phyloP scores from a whole-genome alignment of 2,329 filamentous ascomycete species.

The Aspergillus vadensis region DNA sequence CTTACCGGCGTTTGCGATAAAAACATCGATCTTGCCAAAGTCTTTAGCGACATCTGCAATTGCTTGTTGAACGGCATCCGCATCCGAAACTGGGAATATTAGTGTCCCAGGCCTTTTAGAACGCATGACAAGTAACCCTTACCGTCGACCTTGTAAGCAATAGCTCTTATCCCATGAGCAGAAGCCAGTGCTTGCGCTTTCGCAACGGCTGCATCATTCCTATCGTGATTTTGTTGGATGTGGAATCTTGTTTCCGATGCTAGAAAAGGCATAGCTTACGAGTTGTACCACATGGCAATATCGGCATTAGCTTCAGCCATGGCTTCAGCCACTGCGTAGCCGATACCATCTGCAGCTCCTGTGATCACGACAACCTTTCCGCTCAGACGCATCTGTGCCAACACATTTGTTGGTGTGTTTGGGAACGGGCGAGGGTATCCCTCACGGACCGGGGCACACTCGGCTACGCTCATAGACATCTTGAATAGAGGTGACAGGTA shows the following conservation, averaged over 20 bases:
- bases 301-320: slow-evolving; percentile 50
- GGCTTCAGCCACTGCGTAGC: slow-evolving; percentile 48
- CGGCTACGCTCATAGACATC: slow-evolving; percentile 45
- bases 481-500: slow-evolving; percentile 12
- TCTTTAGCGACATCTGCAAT: slow-evolving; percentile 40
- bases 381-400: slow-evolving; percentile 49
- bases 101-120: neutral
- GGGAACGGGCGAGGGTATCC: slow-evolving; percentile 45
- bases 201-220: slow-evolving; percentile 39
- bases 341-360: slow-evolving; percentile 52
- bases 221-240: slow-evolving; percentile 10
- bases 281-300: slow-evolving; percentile 48
- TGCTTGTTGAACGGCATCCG: slow-evolving; percentile 37
- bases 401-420: slow-evolving; percentile 45
- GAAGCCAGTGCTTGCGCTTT: slow-evolving; percentile 39
- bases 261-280: slow-evolving; percentile 22
- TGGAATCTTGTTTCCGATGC: too few relatives aligned
- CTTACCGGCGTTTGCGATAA: slow-evolving; percentile 48
- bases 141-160: slow-evolving; percentile 49
- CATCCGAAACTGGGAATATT: slow-evolving; percentile 42
- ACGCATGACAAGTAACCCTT: neutral
- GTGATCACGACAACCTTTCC: slow-evolving; percentile 47
- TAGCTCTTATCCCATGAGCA: slow-evolving; percentile 40
- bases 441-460: slow-evolving; percentile 31
- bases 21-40: slow-evolving; percentile 49